These are phyloP conservation scores for Bolboschoenoplectus hybrid DNA, from an alignment of 202 grass and related monocot genomes.

Conservation along the genomic window DNA sequence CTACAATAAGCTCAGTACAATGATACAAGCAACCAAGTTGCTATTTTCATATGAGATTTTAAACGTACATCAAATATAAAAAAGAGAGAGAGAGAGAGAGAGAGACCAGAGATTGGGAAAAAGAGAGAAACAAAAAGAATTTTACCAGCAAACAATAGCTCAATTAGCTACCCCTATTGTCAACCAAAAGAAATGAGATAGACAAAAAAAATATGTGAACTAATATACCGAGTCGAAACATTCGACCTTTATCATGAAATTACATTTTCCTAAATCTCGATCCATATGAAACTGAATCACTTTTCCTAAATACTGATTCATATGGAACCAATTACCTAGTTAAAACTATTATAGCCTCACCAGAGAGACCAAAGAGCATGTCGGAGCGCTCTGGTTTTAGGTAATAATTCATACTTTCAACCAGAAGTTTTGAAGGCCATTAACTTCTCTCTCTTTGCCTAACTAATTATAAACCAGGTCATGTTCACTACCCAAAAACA, in stretches of 20 bases:
- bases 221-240: conserved; percentile 28
- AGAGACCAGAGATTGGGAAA: neutral
- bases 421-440: conserved; percentile 5
- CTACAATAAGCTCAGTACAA: conserved; percentile 12
- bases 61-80: neutral
- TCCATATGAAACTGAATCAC: neutral
- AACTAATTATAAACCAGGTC: conserved; percentile 26
- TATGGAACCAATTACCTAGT: conserved; percentile 30
- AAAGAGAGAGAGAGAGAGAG: neutral
- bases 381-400: conserved; percentile 31
- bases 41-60: conserved; percentile 27
- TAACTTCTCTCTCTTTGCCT: neutral
- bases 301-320: conserved; percentile 8
- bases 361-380: conserved; percentile 33
- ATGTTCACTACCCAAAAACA: conserved; percentile 34
- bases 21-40: conserved; percentile 22
- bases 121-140: neutral
- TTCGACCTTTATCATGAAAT: conserved; percentile 3
- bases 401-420: conserved; percentile 4
- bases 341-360: conserved; percentile 13
- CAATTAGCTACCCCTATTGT: conserved; percentile 4
- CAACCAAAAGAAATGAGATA: conserved; percentile 25
- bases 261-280: conserved; percentile 19
- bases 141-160: conserved; percentile 18
- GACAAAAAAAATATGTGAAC: neutral